Percentiles rank a stretch among this genome's conserved stretches.
Conservation (phyloP, 805 yeast genomes). For the Saturnispora kantuleensis region DNA sequence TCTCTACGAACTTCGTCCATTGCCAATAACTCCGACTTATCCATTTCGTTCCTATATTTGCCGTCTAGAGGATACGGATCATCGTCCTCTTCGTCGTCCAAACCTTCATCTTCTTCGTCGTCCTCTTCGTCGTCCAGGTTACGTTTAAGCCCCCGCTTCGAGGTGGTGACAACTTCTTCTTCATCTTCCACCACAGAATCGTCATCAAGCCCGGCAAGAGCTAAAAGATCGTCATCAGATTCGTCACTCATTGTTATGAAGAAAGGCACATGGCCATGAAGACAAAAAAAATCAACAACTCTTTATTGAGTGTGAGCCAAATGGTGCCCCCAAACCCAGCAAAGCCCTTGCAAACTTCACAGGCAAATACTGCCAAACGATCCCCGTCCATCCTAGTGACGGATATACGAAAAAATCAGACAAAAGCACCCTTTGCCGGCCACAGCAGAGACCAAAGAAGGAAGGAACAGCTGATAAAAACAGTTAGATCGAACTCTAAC, state of each 20-base stretch:
- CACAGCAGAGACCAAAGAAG: slow-evolving; percentile 27
- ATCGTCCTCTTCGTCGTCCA: slow-evolving; percentile 31
- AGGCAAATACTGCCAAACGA: slow-evolving; percentile 44
- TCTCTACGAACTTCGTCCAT: slow-evolving; percentile 93
- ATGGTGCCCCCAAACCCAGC: background rate
- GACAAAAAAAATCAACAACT: background rate
- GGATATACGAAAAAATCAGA: slow-evolving; percentile 56
- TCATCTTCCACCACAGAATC: slow-evolving; percentile 37
- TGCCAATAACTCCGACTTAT: slow-evolving; percentile 50
- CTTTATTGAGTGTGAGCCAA: background rate
- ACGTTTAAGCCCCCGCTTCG: slow-evolving; percentile 1
- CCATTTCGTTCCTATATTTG: slow-evolving; percentile 75
- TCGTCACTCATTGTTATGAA: background rate
- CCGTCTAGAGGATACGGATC: slow-evolving; percentile 94
- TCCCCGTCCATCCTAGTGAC: slow-evolving; percentile 93
- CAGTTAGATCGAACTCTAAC: slow-evolving; percentile 14
- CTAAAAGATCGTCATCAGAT: slow-evolving; percentile 80
- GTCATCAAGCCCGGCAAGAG: slow-evolving; percentile 70
- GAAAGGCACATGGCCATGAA: background rate
- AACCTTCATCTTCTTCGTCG: slow-evolving; percentile 21
- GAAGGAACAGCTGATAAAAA: slow-evolving; percentile 13
- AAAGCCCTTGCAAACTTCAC: background rate
- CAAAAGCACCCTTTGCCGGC: slow-evolving; percentile 74
- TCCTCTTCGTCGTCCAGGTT: slow-evolving; percentile 21
- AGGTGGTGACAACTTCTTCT: slow-evolving; percentile 26